A percentile compares a stretch with the other conserved stretches of the same genome.
Conservation (phyloP, 106 monocot genomes). For the Triglochin maritima region DNA sequence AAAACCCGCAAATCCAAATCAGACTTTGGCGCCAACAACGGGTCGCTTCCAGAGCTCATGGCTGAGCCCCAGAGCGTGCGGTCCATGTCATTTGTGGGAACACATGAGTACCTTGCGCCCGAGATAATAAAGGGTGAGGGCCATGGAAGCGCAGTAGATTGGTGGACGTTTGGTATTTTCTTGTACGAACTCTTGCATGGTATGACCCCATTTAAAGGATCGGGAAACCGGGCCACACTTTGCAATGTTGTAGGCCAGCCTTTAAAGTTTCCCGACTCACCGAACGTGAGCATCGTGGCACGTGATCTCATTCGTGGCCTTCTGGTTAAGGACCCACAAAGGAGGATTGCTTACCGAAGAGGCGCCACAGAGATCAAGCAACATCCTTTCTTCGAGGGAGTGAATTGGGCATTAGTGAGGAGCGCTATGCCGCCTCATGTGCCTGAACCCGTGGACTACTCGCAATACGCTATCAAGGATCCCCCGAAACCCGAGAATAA, state of each 20-base stretch:
- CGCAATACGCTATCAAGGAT: conserved; percentile 3
- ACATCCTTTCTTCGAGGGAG: conserved; percentile 23
- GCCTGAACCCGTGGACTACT: conserved; percentile 11
- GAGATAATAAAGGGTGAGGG: conserved; percentile 24
- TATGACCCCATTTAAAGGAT: conserved; percentile 17
- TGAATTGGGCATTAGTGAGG: conserved; percentile 21
- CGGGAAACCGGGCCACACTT: conserved; percentile 14
- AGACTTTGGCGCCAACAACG: conserved; percentile 12
- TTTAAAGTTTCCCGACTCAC: conserved; percentile 15
- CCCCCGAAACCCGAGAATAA: neutral
- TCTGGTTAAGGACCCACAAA: conserved; percentile 20
- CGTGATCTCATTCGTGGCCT: conserved; percentile 15
- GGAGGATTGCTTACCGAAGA: conserved; percentile 14
- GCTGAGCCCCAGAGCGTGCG: conserved; percentile 16
- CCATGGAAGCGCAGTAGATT: conserved; percentile 21
- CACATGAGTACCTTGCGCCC: conserved; percentile 23
- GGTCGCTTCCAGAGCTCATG: conserved; percentile 17
- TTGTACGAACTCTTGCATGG: conserved; percentile 21
- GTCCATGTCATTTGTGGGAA: conserved; percentile 28
- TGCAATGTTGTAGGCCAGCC: conserved; percentile 22
- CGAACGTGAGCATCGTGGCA: conserved; percentile 5
- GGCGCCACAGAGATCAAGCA: conserved; percentile 27
- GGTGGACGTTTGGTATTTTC: conserved; percentile 27
- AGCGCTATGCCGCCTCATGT: conserved; percentile 15
- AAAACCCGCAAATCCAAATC: conserved; percentile 25